Base-by-base conservation (phyloP, 257 asterid species). In the Forsythia suspensa region DNA sequence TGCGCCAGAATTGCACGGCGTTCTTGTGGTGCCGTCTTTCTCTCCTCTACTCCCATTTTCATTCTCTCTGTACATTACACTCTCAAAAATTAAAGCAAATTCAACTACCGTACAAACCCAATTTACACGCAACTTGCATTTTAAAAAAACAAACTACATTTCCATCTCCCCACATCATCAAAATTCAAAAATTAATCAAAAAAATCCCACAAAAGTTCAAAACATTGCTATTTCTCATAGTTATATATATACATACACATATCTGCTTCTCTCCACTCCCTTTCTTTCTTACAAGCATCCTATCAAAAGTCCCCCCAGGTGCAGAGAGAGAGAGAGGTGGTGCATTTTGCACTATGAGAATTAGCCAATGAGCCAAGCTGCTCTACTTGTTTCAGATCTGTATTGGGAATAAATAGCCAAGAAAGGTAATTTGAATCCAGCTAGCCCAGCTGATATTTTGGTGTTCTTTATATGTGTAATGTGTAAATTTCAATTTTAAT, bases 71-170 rank as follows among this genome's bases (percentile, higher is more conserved):
- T 61, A 61, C 69, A 11, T 9, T 20, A 20, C 38, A 61, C 69
- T 9, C 34, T 29, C 34, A 29, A 29, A 29, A 29, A 29, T 29
- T 8, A 4, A 61, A 61, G 38, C 69, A 61, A 61, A 20, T 8
- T 61, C 37, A 8, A 61, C 39, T 3, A 61, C 69, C 69, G 15
- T 21, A 61, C 16, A 61, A 61, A 61, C 1, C 69, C 38, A 61
- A 21, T 63, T 61, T 61, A 61, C 69, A 9, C 69, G 69, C 69
- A 61, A 61, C 69, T 61, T 61, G 69, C 69, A 8, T 63, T 63
- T 1, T 1, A 29, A 51, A 21, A 61, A 61, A 61, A 61, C 9
- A 6, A 6, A 21, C 37, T 61, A 24, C 38, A 24, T 9, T 24
- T 4, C 4, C 70, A 10, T 61, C 38, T 24, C 3, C 13, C 69